phyloP scores from a whole-genome alignment of 257 asterid species.

The Petunia secreta region DNA sequence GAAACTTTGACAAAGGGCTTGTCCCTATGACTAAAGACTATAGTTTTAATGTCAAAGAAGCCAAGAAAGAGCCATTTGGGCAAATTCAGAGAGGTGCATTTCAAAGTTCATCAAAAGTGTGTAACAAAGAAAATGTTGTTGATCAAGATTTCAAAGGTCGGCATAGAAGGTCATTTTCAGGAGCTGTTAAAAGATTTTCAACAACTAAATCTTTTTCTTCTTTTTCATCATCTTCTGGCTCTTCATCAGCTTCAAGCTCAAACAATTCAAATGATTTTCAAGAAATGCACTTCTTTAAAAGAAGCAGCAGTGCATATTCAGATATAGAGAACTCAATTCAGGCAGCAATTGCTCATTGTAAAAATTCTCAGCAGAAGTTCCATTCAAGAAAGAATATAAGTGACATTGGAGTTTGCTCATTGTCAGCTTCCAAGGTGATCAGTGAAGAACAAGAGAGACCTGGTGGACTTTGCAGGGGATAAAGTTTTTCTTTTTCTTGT shows the following conservation, averaged over 20 bases:
- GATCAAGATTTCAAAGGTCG: slow-evolving; percentile 32
- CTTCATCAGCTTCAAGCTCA: slow-evolving; percentile 44
- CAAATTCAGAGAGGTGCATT: slow-evolving; percentile 44
- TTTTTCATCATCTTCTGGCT: slow-evolving; percentile 24
- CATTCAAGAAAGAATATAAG: slow-evolving; percentile 43
- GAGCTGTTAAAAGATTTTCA: slow-evolving; percentile 61
- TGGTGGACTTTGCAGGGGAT: slow-evolving; percentile 51
- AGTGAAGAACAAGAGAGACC: slow-evolving; percentile 52
- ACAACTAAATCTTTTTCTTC: slow-evolving; percentile 47
- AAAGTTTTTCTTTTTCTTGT: neutral
- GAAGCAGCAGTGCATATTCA: slow-evolving; percentile 45
- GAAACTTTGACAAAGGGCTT: slow-evolving; percentile 25
- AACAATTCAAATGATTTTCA: slow-evolving; percentile 39
- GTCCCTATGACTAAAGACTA: slow-evolving; percentile 33
- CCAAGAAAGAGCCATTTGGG: slow-evolving; percentile 48
- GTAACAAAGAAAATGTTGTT: slow-evolving; percentile 32
- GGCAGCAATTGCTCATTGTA: slow-evolving; percentile 95
- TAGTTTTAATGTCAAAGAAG: neutral
- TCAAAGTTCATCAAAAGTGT: slow-evolving; percentile 28
- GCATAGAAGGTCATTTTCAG: slow-evolving; percentile 86
- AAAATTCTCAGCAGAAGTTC: slow-evolving; percentile 58
- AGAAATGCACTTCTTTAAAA: slow-evolving; percentile 47
- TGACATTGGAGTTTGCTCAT: slow-evolving; percentile 47
- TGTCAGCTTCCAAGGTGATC: slow-evolving; percentile 40
- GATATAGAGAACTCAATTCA: slow-evolving; percentile 81